Evolutionary conservation across 768 basidiomycete genomes (phyloP).

Genomic region (Agrocybe praecox): DNA sequence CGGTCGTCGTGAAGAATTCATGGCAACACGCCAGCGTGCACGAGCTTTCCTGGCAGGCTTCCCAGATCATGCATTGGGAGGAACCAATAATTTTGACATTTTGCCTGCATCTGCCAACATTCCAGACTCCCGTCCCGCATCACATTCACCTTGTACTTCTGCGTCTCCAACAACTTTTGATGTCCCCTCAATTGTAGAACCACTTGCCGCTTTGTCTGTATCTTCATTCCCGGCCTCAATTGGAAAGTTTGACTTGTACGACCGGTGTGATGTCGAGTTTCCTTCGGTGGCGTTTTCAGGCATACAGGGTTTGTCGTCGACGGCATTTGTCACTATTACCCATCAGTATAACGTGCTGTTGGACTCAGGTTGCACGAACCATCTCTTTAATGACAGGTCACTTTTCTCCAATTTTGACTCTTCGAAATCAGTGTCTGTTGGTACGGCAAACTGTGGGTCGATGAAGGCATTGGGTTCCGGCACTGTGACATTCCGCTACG

Average conservation of each 20-base stretch:
- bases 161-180: background rate
- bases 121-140: no score
- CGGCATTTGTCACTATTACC: background rate
- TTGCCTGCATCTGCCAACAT: background rate
- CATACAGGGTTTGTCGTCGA: background rate
- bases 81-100: background rate
- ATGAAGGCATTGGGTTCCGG: slow-evolving; percentile 1
- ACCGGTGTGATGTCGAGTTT: background rate
- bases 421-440: background rate
- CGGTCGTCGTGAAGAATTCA: background rate
- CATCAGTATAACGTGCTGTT: slow-evolving; percentile 4
- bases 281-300: no score
- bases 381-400: slow-evolving; percentile 8
- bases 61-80: background rate
- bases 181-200: background rate
- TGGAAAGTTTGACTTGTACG: background rate
- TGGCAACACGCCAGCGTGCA: background rate
- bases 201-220: background rate
- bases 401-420: slow-evolving; percentile 1
- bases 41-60: background rate
- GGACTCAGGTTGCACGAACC: slow-evolving; percentile 13
- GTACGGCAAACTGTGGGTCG: slow-evolving; percentile 11
- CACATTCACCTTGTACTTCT: background rate
- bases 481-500: background rate
- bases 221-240: background rate